Percentiles rank a stretch among this genome's conserved stretches.
These are phyloP conservation scores for Aspergillus bombycis DNA, from an alignment of 2,329 filamentous ascomycete genomes.

Conservation along the genomic window DNA sequence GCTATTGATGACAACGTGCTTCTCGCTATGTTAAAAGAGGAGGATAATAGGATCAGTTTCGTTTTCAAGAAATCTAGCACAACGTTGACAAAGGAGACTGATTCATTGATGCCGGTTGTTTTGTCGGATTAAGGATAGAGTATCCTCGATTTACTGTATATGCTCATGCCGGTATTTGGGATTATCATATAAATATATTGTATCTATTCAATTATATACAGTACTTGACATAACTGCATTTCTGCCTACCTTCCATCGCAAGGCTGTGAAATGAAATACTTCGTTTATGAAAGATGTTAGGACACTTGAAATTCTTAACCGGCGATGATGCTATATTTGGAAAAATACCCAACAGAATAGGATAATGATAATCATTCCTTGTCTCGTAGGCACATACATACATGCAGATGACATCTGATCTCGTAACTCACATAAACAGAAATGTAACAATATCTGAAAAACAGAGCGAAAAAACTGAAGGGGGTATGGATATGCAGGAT, in stretches of 20 bases:
- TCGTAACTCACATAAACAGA: not conserved
- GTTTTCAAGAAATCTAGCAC: constrained; percentile 43
- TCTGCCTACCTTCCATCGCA: too few relatives aligned
- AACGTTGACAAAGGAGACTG: constrained; percentile 21
- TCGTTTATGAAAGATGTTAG: not conserved
- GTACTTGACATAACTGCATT: not conserved
- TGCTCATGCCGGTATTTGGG: not conserved
- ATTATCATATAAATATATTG: not conserved
- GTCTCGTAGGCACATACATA: not conserved
- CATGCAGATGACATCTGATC: constrained; percentile 1
- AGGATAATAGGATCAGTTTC: constrained; percentile 42
- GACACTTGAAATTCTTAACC: not conserved
- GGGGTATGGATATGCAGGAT: constrained; percentile 4
- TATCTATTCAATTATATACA: not conserved
- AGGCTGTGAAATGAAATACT: not conserved
- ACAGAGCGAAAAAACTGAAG: not conserved
- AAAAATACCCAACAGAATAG: not conserved
- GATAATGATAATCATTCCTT: not conserved
- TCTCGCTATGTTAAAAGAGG: constrained; percentile 40
- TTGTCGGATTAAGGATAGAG: constrained; percentile 5
- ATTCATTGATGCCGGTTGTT: not conserved
- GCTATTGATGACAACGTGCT: constrained; percentile 39
- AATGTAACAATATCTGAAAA: constrained; percentile 5
- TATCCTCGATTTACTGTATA: not conserved
- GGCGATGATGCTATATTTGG: not conserved